Base-by-base conservation (phyloP, 2,329 filamentous ascomycete genomes). In the Paecilomyces sp. region DNA sequence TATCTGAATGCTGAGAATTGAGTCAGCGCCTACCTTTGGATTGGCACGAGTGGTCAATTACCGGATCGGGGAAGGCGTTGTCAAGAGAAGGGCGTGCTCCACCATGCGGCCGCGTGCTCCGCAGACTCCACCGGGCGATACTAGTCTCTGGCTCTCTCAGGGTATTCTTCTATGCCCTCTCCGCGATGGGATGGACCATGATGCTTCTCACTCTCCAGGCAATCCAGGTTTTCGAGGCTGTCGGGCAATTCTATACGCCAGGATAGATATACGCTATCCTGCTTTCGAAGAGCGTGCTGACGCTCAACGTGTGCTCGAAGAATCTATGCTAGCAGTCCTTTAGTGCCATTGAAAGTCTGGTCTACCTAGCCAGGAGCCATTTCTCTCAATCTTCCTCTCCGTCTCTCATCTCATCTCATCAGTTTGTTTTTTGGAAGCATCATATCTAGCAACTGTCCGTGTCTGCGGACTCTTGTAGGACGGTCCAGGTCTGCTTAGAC, bases 81-180 rank as follows among this genome's bases (percentile, higher is more conserved):
- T 61, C 60, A 61, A 59, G 8, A 15, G 34, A 61, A 61, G 60
- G 60, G 60, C 60, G 59, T 56, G 55, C 50, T 53, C 50, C 50
- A 53, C 50, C 25, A 28, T 28, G 50, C 22, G 22, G 18, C 50
- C 18, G 25, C 18, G n/a, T 53, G 54, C 53, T 47, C n/a, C 56
- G 30, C 18, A 18, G 2, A 22, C 36, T 13, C 25, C 25, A 34
- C 36, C 33, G 31, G 12, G 15, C 6, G 13, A 33, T 31, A 50
- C 25, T 22, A 22, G 22, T 22, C 22, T 22, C 22, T 22, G 22
- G 25, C 25, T 28, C 25, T 3, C 22, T 28, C 25, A 28, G 25
- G 25, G 25, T 28, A 12, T 33, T 28, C 30, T 57, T n/a, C 50
- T 51, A 55, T 25, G 51, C 41, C 51, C 12, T n/a, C 15, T 33